Percentiles rank a stretch among this genome's conserved stretches.
These are phyloP conservation scores for Beauveria bassiana DNA, from an alignment of 2,329 filamentous ascomycete genomes.

Conservation along the genomic window DNA sequence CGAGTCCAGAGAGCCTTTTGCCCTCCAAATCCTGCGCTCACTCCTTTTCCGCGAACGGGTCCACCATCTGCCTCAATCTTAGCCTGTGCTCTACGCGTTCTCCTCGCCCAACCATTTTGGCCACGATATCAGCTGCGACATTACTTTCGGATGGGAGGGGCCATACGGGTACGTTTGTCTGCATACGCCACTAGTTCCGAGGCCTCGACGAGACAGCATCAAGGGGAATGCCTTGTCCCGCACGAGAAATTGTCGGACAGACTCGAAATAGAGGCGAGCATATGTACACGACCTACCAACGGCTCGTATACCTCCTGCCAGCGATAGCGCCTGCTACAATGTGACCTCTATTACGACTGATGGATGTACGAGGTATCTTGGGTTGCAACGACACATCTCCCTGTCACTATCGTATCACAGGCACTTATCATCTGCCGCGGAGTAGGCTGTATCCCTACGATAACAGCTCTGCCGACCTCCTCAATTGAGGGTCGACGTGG, in stretches of 20 bases:
- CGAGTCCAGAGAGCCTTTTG: neutral
- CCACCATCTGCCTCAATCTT: neutral
- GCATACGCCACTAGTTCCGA: neutral
- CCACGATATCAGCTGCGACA: constrained; percentile 1
- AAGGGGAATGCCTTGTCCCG: neutral
- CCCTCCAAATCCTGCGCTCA: neutral
- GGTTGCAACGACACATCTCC: neutral
- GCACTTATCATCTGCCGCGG: neutral
- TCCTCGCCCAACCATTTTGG: constrained; percentile 1
- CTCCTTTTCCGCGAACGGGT: neutral
- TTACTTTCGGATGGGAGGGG: neutral
- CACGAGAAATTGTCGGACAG: constrained; percentile 7
- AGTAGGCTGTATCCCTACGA: neutral
- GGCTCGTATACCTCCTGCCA: neutral
- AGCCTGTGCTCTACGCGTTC: neutral
- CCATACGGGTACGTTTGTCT: constrained; percentile 3
- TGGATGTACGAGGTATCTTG: neutral
- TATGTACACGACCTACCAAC: neutral
- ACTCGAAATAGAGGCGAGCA: neutral
- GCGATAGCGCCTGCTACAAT: neutral
- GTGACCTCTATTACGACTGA: neutral
- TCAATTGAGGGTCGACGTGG: neutral
- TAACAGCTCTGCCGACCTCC: neutral
- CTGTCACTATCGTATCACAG: neutral
- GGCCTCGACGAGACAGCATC: neutral